Evolutionary conservation across 148 eudicot species (phyloP).

Genomic region (Nepenthes mirabilis): DNA sequence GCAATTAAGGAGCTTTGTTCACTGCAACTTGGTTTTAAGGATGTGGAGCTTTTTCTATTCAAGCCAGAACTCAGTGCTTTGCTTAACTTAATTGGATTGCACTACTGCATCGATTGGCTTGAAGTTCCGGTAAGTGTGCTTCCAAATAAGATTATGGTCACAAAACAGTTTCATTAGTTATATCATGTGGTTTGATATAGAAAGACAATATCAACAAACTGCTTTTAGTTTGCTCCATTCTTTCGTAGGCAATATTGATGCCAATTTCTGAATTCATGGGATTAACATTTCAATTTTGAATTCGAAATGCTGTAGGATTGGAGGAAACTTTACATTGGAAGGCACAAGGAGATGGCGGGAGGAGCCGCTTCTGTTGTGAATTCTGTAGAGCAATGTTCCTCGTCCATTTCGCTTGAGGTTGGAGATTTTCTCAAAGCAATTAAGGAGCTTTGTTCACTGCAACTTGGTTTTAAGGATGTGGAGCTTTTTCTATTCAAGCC

Average conservation of each 20-base stretch:
- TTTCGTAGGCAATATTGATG: no score
- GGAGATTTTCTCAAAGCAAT: slow-evolving; percentile 59
- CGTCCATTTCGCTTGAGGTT: slow-evolving; percentile 55
- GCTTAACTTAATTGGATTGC: slow-evolving; percentile 70
- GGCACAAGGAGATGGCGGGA: slow-evolving; percentile 49
- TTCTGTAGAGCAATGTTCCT: slow-evolving; percentile 38
- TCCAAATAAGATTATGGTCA: no score
- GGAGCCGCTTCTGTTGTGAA: slow-evolving; percentile 28
- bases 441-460: slow-evolving; percentile 30
- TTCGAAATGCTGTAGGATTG: slow-evolving; percentile 27
- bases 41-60: slow-evolving; percentile 57
- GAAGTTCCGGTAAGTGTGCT: slow-evolving; percentile 45
- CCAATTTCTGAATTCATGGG: no score
- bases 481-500: slow-evolving; percentile 56
- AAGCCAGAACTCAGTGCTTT: slow-evolving; percentile 45
- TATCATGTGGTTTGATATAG: no score
- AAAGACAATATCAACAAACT: no score
- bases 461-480: slow-evolving; percentile 61
- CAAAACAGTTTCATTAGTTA: no score
- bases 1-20: slow-evolving; percentile 45
- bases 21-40: slow-evolving; percentile 50
- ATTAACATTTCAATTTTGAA: no score
- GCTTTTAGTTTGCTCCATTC: no score
- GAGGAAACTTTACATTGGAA: slow-evolving; percentile 31
- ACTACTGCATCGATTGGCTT: slow-evolving; percentile 68